Conservation (phyloP, 148 eudicot genomes). For the Vaccinium myrtillus region DNA sequence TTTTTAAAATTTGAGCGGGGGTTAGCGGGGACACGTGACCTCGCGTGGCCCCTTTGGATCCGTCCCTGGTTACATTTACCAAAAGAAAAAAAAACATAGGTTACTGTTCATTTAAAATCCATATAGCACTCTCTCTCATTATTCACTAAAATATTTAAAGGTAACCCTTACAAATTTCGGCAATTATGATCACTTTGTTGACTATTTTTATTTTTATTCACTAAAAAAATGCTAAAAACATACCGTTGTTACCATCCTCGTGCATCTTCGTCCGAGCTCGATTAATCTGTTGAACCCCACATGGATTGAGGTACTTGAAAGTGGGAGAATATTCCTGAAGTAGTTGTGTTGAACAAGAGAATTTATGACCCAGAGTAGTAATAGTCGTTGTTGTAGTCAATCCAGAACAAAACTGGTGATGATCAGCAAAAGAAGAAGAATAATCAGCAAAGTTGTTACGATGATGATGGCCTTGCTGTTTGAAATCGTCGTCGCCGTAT, state of each 20-base stretch:
- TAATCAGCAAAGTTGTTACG: neutral
- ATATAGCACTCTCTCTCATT: no score
- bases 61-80: no score
- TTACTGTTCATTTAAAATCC: no score
- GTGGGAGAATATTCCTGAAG: neutral
- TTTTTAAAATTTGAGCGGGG: no score
- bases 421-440: neutral
- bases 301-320: neutral
- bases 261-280: neutral
- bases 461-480: constrained; percentile 14
- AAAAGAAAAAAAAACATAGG: no score
- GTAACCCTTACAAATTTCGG: no score
- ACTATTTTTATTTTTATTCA: no score
- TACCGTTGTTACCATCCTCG: neutral
- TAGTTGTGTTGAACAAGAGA: neutral
- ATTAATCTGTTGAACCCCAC: neutral
- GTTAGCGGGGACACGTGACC: no score
- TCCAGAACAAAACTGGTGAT: neutral
- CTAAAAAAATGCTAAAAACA: neutral
- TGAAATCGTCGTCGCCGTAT: neutral
- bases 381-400: neutral
- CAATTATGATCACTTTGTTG: no score
- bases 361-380: neutral
- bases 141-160: no score
- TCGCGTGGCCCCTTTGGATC: no score